Evolutionary conservation across 176 grass and related monocot species (phyloP).

Genomic region (Carex myosuroides): DNA sequence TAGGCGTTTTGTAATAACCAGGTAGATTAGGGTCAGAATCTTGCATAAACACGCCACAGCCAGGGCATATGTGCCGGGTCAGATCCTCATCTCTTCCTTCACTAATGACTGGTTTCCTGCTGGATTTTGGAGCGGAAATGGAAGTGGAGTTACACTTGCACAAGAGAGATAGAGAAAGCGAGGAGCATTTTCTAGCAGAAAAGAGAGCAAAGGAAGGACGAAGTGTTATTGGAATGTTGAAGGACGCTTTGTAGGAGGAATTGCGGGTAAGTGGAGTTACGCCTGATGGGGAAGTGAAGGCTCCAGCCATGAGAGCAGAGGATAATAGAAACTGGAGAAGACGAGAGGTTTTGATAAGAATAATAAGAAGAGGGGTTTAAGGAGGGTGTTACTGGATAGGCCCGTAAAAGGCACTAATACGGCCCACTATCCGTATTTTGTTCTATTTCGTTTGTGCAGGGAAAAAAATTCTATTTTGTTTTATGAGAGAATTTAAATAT

Average conservation of each 20-base stretch:
- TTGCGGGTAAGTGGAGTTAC: not conserved
- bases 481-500: not conserved
- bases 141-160: conserved; percentile 1
- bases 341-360: not conserved
- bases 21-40: conserved; percentile 63
- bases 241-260: conserved; percentile 12
- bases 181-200: conserved; percentile 4
- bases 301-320: conserved; percentile 22
- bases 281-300: conserved; percentile 2
- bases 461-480: no score
- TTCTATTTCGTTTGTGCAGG: not conserved
- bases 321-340: not conserved
- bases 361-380: conserved; percentile 8
- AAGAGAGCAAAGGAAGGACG: conserved; percentile 5
- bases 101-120: conserved; percentile 19
- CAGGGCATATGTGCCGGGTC: conserved; percentile 45
- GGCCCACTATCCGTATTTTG: not conserved
- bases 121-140: not conserved
- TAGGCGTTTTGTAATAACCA: conserved; percentile 68
- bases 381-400: not conserved
- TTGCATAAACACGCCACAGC: conserved; percentile 93
- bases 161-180: conserved; percentile 15
- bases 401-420: not conserved
- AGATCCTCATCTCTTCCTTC: conserved; percentile 42
- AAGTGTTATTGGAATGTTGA: not conserved